phyloP scores from a whole-genome alignment of 2,329 filamentous ascomycete genomes.

The Fusarium stilboides region DNA sequence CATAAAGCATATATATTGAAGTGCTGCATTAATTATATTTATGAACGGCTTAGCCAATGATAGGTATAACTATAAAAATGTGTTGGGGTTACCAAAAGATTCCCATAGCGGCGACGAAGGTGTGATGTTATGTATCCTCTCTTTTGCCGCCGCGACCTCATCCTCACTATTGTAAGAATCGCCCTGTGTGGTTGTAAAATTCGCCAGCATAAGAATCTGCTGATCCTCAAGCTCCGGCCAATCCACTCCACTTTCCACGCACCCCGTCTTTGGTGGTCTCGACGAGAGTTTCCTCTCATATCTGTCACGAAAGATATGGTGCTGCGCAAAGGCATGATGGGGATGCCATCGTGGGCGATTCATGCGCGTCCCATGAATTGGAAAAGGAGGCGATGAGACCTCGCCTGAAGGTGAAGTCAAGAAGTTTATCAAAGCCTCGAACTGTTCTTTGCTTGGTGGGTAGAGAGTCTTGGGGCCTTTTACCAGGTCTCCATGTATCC shows the following conservation, averaged over 20 bases:
- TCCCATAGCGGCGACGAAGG: constrained; percentile 11
- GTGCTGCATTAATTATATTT: no score
- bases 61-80: not conserved
- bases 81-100: not conserved
- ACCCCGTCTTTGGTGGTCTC: not conserved
- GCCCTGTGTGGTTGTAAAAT: not conserved
- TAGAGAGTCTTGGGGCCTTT: constrained; percentile 21
- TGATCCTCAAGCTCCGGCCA: constrained; percentile 22
- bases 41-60: no score
- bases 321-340: constrained; percentile 18
- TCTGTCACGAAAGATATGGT: constrained; percentile 37
- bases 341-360: constrained; percentile 35
- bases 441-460: constrained; percentile 24
- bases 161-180: not conserved
- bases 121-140: constrained; percentile 15
- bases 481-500: constrained; percentile 21
- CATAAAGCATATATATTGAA: no score
- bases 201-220: not conserved
- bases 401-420: not conserved
- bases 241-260: not conserved
- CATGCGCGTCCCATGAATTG: constrained; percentile 4
- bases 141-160: constrained; percentile 4
- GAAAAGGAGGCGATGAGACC: not conserved
- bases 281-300: not conserved
- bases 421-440: constrained; percentile 5